These are phyloP conservation scores for Fusarium pseudocircinatum DNA, from an alignment of 2,329 filamentous ascomycete species.

Conservation along the genomic window DNA sequence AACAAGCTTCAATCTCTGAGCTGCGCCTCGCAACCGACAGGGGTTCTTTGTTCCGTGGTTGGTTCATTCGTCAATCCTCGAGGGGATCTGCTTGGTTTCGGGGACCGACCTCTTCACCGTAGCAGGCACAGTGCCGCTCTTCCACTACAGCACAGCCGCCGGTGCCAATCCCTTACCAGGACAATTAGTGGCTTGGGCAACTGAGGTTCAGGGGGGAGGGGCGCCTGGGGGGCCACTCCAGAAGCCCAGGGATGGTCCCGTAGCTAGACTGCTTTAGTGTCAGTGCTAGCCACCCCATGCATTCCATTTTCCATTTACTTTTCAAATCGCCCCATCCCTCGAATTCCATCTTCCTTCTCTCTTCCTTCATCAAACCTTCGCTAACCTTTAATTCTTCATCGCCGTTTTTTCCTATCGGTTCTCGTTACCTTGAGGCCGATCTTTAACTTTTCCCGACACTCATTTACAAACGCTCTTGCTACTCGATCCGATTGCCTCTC, in stretches of 20 bases:
- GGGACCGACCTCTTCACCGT: slow-evolving; percentile 9
- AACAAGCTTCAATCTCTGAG: slow-evolving; percentile 42
- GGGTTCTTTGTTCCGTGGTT: slow-evolving; percentile 16
- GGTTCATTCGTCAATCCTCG: slow-evolving; percentile 5
- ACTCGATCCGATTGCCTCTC: slow-evolving; percentile 15
- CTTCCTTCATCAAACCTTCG: slow-evolving; percentile 37
- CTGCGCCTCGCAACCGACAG: slow-evolving; percentile 39
- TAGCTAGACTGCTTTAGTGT: background rate
- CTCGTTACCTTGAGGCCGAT: slow-evolving; percentile 39
- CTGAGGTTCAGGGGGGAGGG: slow-evolving; percentile 18
- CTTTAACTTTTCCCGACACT: slow-evolving; percentile 45
- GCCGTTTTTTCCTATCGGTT: slow-evolving; percentile 35
- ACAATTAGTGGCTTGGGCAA: slow-evolving; percentile 30
- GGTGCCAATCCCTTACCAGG: slow-evolving; percentile 25
- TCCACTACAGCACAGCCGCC: slow-evolving; percentile 21
- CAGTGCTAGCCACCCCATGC: slow-evolving; percentile 8
- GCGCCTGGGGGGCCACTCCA: background rate
- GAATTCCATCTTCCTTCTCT: slow-evolving; percentile 19
- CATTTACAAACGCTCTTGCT: slow-evolving; percentile 37
- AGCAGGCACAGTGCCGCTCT: slow-evolving; percentile 21
- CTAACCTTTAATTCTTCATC: slow-evolving; percentile 40
- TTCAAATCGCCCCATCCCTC: slow-evolving; percentile 36
- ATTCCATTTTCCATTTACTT: slow-evolving; percentile 35
- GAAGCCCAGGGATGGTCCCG: slow-evolving; percentile 19
- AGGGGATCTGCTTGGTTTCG: slow-evolving; percentile 16